phyloP scores from a whole-genome alignment of 352 stramenopile species.

The Saprolegnia diclina region DNA sequence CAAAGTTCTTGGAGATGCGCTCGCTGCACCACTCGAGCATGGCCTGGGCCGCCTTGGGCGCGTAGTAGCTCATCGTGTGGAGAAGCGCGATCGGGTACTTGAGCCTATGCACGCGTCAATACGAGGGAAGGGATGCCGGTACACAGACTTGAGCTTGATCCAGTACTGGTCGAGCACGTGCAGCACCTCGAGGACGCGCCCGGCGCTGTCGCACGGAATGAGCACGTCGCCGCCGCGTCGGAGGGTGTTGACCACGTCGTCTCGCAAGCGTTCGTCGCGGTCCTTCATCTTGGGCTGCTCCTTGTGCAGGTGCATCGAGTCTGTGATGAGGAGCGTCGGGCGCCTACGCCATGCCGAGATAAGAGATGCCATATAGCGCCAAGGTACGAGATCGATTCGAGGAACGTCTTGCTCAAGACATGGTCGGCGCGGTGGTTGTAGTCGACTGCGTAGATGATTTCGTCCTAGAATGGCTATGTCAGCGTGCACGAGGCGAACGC shows the following conservation, averaged over 20 bases:
- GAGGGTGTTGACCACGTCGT: constrained; percentile 90
- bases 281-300: constrained; percentile 85
- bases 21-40: constrained; percentile 90
- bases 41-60: constrained; percentile 76
- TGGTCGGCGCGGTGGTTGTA: constrained; percentile 94
- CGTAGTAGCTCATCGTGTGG: constrained; percentile 88
- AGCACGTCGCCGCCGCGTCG: constrained; percentile 92
- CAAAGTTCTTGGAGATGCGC: constrained; percentile 86
- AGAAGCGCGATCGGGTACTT: constrained; percentile 79
- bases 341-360: constrained; percentile 37
- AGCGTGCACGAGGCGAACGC: not conserved
- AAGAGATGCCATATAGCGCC: constrained; percentile 30
- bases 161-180: constrained; percentile 94
- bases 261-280: constrained; percentile 87
- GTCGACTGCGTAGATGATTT: constrained; percentile 90
- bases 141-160: constrained; percentile 91
- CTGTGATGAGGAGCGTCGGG: constrained; percentile 81
- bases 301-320: constrained; percentile 83
- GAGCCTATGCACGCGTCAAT: constrained; percentile 53
- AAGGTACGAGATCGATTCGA: constrained; percentile 91
- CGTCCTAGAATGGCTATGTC: constrained; percentile 43
- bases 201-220: constrained; percentile 91
- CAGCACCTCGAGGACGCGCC: constrained; percentile 93
- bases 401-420: constrained; percentile 89
- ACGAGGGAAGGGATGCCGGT: too few relatives aligned